phyloP scores from a whole-genome alignment of 1,139 yeast species.

The Pichia sp. region DNA sequence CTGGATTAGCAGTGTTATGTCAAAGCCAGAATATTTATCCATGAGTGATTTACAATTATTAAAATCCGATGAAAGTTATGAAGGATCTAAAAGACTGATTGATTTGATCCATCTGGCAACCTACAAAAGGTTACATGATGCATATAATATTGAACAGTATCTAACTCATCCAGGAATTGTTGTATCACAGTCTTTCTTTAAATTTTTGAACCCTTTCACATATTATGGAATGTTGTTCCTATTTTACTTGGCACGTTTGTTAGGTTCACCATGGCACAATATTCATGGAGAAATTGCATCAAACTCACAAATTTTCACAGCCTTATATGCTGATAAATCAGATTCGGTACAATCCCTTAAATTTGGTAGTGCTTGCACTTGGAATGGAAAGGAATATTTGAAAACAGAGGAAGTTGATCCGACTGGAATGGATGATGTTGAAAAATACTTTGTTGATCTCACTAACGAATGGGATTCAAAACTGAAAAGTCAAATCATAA shows the following conservation, averaged over 20 bases:
- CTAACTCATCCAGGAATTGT: conserved; percentile 93
- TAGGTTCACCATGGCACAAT: conserved; percentile 85
- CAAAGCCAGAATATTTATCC: conserved; percentile 62
- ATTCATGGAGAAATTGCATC: conserved; percentile 87
- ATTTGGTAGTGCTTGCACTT: conserved; percentile 65
- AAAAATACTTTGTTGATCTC: conserved; percentile 47
- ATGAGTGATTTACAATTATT: conserved; percentile 68
- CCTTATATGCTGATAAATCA: conserved; percentile 36
- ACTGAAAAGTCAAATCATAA: conserved; percentile 62
- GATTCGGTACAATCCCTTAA: conserved; percentile 39
- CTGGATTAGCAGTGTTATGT: conserved; percentile 82
- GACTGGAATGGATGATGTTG: conserved; percentile 59
- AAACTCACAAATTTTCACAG: conserved; percentile 65
- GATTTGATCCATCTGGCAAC: conserved; percentile 77
- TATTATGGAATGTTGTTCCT: conserved; percentile 78
- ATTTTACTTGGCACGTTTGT: conserved; percentile 74
- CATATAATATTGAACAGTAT: conserved; percentile 57
- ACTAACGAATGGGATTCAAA: conserved; percentile 59
- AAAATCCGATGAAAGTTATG: conserved; percentile 63
- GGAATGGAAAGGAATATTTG: conserved; percentile 58
- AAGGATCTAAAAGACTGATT: conserved; percentile 83
- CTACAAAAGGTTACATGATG: conserved; percentile 36
- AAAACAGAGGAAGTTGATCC: conserved; percentile 46
- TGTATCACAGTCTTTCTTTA: conserved; percentile 71
- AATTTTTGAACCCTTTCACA: conserved; percentile 67